These are phyloP conservation scores for Solanum chmielewskii DNA, from an alignment of 257 asterid species.

Conservation along the genomic window DNA sequence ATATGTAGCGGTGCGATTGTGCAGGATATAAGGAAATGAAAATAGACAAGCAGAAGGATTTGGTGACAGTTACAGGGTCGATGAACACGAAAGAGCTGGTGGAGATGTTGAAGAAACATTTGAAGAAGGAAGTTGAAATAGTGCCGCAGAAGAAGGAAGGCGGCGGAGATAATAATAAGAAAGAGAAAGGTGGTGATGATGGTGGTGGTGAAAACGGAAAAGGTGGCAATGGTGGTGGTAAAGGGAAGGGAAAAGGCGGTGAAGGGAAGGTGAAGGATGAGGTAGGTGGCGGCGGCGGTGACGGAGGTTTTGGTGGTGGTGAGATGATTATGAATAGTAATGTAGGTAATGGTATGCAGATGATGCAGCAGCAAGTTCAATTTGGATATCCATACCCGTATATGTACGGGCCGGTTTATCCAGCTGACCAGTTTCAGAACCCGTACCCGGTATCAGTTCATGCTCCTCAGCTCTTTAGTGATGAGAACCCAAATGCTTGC, in stretches of 20 bases:
- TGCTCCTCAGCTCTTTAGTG: constrained; percentile 38
- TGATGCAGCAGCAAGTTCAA: constrained; percentile 3
- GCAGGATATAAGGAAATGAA: constrained; percentile 59
- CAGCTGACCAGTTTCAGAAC: constrained; percentile 22
- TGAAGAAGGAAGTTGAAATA: constrained; percentile 52
- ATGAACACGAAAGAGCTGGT: constrained; percentile 66
- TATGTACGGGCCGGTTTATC: constrained; percentile 21
- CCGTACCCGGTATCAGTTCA: constrained; percentile 13
- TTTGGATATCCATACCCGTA: constrained; percentile 18
- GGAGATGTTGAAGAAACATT: constrained; percentile 48
- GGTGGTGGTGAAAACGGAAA: too few species aligned
- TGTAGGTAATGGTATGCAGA: constrained; percentile 5
- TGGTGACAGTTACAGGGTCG: constrained; percentile 74
- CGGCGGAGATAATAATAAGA: constrained; percentile 20
- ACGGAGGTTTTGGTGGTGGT: background rate
- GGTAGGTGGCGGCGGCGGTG: background rate
- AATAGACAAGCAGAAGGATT: constrained; percentile 50
- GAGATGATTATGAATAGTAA: constrained; percentile 7
- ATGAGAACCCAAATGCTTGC: constrained; percentile 48
- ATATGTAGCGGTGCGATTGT: background rate
- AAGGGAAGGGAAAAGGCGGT: background rate
- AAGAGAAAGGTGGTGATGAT: constrained; percentile 7
- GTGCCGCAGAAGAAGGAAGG: constrained; percentile 54
- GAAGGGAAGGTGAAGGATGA: background rate
- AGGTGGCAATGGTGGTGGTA: background rate